Evolutionary conservation across 305 asterid genomes (phyloP), one percentile per base, ranked within the genome.

Genomic region (Fraxinus latifolia): DNA sequence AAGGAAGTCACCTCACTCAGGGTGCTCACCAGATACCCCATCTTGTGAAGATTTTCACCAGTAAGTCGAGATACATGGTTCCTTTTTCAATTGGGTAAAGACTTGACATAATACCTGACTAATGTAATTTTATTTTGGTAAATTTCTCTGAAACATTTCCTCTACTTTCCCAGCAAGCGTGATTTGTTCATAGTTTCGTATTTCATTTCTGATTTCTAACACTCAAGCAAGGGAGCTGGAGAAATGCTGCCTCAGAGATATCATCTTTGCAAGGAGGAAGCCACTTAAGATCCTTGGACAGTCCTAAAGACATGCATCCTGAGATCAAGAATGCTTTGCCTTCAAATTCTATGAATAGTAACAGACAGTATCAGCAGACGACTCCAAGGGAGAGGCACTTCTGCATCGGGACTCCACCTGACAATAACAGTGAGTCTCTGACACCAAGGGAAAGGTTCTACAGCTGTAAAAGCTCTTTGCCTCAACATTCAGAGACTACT

Each of bases 221-320:
- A 53, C 78, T 14, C 72, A 86, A 88, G 77, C 87, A 81, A 75
- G 79, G 80, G 37, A 79, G 79, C 71, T 74, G 80, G 81, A 76
- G 83, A 80, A 78, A 77, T 76, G 44, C 79, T 33, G 58, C 19
- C 74, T 70, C 83, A 23, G 77, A 81, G 74, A 72, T 31, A 44
- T 50, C 36, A 50, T 11, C 77, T 19, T 55, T 74, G 3, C 87
- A 83, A 6, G 82, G 84, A 27, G 80, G 82, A 47, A 80, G 76
- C 72, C 74, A 19, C 1, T 84, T 58, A 83, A 29, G 15, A 39
- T 78, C 75, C 7, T 68, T 42, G n/a, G 77, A 72, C 4, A 65
- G 71, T 36, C 72, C 33, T 62, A 14, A 62, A 62, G 31, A 7
- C 4, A 6, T 17, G 67, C 36, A 76, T 60, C 32, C 9, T 19